Conservation (phyloP, 2,329 filamentous ascomycete species). For the Calonectria montana region DNA sequence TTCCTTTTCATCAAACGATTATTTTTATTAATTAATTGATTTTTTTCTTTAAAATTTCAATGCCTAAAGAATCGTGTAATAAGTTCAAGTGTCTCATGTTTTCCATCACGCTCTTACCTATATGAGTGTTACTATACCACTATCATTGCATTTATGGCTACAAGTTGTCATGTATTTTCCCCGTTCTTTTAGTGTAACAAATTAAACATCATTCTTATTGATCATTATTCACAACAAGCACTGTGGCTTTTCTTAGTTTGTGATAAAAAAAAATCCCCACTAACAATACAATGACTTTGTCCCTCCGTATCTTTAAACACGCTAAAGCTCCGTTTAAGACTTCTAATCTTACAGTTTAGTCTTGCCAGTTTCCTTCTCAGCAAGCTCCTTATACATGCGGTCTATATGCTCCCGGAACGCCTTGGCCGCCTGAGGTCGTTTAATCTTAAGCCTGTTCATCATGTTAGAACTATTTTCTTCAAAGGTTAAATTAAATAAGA, state of each 20-base stretch:
- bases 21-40: too few species aligned
- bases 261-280: background rate
- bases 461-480: constrained; percentile 20
- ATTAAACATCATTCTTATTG: background rate
- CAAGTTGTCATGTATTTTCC: background rate
- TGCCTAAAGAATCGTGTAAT: too few species aligned
- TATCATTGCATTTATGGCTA: too few species aligned
- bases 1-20: too few species aligned
- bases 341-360: constrained; percentile 39
- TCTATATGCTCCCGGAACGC: constrained; percentile 65
- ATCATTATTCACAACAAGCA: background rate
- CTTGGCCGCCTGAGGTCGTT: constrained; percentile 67
- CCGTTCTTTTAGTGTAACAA: background rate
- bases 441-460: constrained; percentile 65
- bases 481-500: background rate
- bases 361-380: constrained; percentile 29
- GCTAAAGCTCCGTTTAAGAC: background rate
- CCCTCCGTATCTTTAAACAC: background rate
- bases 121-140: too few species aligned
- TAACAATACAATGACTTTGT: background rate
- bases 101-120: too few species aligned
- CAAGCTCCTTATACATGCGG: constrained; percentile 66
- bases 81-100: too few species aligned
- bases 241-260: background rate
- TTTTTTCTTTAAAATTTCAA: too few species aligned